Evolutionary conservation across 2,329 filamentous ascomycete species (phyloP), one percentile per base, ranked within the genome.

Genomic region (Arthroderma sp.): DNA sequence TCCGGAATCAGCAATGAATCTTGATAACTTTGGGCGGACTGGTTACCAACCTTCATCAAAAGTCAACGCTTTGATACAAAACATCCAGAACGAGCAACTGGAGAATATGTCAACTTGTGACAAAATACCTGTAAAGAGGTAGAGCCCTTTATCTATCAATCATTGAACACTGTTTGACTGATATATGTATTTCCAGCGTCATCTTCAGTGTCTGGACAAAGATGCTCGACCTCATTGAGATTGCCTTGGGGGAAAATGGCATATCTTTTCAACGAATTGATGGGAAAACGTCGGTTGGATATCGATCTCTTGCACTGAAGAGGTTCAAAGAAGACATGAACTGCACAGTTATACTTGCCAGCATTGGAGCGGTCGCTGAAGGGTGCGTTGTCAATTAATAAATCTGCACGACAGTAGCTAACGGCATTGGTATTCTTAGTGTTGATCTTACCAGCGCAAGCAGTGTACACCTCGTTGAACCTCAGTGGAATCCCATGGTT

Each of bases 401-500:
- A 10, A 22, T 38, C 38, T 32, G 15, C 15, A 3, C 10, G n/a
- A 31, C 43, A 28, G 34, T 10, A n/a, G 32, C 27, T 44, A 5
- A 43, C 10, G 7, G n/a, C 15, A 38, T 11, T 42, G 40, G 28
- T 36, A 15, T 9, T 69, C 70, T 6, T 47, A 75, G 0, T 32
- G 31, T 41, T 22, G 73, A 74, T n/a, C 58, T 75, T 3, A 66
- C 68, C 0, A 61, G 60, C 0, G 71, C 71, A 0, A 71, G 68
- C 37, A 62, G 66, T 0, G 65, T 76, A 0, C 71, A 71, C 46
- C 66, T 76, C 2, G 56, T 75, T 0, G 73, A 76, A 41, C 66
- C 70, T 0, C 73, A 76, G 28, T 76, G 72, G 72, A 76, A 75
- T 34, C 72, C 72, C 0, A 68, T 64, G 2, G 65, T 73, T 0